Conservation (phyloP, 169 alveolate genomes). For the Amoebophrya sp. region DNA sequence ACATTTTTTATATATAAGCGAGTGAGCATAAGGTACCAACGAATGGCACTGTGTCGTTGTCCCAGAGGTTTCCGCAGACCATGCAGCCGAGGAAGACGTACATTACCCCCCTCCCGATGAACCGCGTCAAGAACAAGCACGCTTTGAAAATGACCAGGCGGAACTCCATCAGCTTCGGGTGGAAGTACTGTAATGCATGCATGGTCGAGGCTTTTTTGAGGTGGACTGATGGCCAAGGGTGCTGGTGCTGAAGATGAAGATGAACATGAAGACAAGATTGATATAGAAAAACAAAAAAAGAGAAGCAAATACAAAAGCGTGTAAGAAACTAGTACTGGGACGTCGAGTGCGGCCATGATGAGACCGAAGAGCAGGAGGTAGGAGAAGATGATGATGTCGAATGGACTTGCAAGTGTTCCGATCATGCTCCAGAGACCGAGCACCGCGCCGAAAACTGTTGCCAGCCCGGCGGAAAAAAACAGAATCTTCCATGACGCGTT, state of each 20-base stretch:
- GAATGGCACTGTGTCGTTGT: background rate
- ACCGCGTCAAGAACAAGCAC: background rate
- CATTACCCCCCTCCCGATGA: background rate
- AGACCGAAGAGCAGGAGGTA: background rate
- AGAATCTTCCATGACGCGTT: background rate
- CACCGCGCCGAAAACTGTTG: too few species aligned
- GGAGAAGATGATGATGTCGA: background rate
- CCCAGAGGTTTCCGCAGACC: constrained; percentile 2
- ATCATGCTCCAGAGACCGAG: background rate
- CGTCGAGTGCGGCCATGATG: background rate
- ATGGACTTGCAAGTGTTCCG: background rate
- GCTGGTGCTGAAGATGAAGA: too few species aligned
- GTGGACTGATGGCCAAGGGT: too few species aligned
- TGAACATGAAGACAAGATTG: background rate
- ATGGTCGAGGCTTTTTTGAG: too few species aligned
- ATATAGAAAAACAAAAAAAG: too few species aligned
- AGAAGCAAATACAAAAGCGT: background rate
- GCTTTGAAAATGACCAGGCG: background rate
- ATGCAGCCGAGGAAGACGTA: background rate
- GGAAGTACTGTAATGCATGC: background rate
- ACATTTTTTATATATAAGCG: too few species aligned
- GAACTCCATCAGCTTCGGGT: background rate
- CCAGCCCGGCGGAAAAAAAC: background rate
- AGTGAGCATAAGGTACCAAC: too few species aligned
- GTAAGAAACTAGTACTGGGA: background rate